phyloP scores from a whole-genome alignment of 129 eudicot genomes.

The Cynara cardunculus region DNA sequence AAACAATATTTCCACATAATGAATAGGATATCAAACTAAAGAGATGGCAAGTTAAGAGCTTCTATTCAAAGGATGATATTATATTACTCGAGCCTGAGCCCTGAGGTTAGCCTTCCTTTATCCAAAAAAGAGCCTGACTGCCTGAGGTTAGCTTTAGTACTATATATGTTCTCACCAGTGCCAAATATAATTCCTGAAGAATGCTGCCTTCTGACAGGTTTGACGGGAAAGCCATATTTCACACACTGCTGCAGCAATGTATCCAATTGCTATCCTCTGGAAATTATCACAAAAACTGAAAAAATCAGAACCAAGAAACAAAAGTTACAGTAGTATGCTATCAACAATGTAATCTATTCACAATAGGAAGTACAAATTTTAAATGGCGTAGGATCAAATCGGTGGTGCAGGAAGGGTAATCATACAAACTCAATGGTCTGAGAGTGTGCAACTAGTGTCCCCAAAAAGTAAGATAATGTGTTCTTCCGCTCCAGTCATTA shows the following conservation, averaged over 20 bases:
- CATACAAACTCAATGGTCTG: neutral
- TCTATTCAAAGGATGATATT: neutral
- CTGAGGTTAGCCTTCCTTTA: neutral
- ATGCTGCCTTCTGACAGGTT: conserved; percentile 30
- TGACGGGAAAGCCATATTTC: conserved; percentile 78
- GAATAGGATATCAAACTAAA: neutral
- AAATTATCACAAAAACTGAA: conserved; percentile 10
- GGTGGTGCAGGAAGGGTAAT: neutral
- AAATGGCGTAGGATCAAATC: neutral
- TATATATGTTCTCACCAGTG: conserved; percentile 56
- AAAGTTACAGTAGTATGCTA: neutral
- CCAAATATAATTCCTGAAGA: conserved; percentile 43
- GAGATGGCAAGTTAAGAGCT: neutral
- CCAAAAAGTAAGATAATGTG: neutral
- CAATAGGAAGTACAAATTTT: neutral
- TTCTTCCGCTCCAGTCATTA: neutral
- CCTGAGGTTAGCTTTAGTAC: conserved; percentile 1
- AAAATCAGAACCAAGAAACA: conserved; percentile 12
- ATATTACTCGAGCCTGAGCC: conserved; percentile 3
- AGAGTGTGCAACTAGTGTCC: neutral
- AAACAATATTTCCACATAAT: neutral
- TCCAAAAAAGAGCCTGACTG: neutral
- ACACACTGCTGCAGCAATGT: conserved; percentile 63
- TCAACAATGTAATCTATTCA: neutral
- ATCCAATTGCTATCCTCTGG: conserved; percentile 81